These are phyloP conservation scores for Ephemerocybe angulata DNA, from an alignment of 768 basidiomycete species.

Conservation along the genomic window DNA sequence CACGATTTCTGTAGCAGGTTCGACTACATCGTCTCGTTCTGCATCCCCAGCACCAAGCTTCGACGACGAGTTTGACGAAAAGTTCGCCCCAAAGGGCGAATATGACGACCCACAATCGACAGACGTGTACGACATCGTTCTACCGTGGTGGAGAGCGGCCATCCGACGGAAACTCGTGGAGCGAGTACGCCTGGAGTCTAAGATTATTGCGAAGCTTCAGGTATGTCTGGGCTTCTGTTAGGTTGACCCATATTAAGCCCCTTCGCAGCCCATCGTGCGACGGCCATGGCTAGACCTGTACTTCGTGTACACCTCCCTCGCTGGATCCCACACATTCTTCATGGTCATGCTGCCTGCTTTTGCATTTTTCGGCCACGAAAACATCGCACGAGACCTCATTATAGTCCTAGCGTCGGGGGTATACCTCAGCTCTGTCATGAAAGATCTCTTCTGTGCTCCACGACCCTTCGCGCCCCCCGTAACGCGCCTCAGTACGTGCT, in stretches of 20 bases:
- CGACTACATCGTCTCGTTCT: conserved; percentile 30
- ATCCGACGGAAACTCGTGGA: conserved; percentile 53
- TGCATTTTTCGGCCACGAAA: conserved; percentile 82
- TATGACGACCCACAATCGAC: conserved; percentile 23
- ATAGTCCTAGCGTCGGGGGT: conserved; percentile 75
- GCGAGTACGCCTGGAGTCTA: conserved; percentile 55
- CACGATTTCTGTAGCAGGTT: conserved; percentile 27
- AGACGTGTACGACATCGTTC: conserved; percentile 61
- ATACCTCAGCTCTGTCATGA: conserved; percentile 81
- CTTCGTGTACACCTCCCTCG: conserved; percentile 77
- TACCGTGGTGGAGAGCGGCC: conserved; percentile 64
- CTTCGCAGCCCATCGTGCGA: conserved; percentile 47
- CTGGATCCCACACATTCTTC: conserved; percentile 91
- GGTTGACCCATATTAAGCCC: background rate
- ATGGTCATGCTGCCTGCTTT: conserved; percentile 82
- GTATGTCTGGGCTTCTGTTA: conserved; percentile 29
- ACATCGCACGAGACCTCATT: conserved; percentile 67
- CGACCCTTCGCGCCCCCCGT: conserved; percentile 90
- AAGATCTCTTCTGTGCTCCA: conserved; percentile 88
- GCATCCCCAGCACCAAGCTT: conserved; percentile 27
- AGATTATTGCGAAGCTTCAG: conserved; percentile 64
- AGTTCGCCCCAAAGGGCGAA: conserved; percentile 5
- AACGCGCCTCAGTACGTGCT: conserved; percentile 70
- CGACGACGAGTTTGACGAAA: conserved; percentile 11
- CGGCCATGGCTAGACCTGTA: conserved; percentile 71